Percentiles rank a stretch among this genome's conserved stretches.
phyloP scores from a whole-genome alignment of 2,329 filamentous ascomycete species.

The Tricladium varicosporioides region DNA sequence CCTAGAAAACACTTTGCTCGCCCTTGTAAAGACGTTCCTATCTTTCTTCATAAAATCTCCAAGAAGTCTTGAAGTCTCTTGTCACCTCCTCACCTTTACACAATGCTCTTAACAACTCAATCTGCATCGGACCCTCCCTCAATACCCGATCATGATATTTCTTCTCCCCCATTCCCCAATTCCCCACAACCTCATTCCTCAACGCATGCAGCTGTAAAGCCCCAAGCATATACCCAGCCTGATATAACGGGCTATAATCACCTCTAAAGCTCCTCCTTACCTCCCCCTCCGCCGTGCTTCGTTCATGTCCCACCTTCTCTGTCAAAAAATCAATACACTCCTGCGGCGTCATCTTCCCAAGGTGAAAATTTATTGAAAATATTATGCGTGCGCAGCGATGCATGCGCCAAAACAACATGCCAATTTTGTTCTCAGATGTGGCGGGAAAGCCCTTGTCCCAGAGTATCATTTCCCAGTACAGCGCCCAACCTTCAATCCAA shows the following conservation, averaged over 20 bases:
- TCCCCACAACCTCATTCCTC: constrained; percentile 46
- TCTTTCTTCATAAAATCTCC: constrained; percentile 45
- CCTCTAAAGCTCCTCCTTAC: constrained; percentile 55
- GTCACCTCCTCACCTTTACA: constrained; percentile 42
- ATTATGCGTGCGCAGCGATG: constrained; percentile 59
- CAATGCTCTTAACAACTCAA: constrained; percentile 52
- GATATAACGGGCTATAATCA: constrained; percentile 56
- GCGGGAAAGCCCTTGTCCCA: constrained; percentile 53
- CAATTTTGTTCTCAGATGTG: constrained; percentile 51
- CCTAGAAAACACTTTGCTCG: no score
- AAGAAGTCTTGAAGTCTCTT: constrained; percentile 44
- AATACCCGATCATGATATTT: constrained; percentile 55
- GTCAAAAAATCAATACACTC: constrained; percentile 58
- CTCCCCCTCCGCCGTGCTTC: constrained; percentile 58
- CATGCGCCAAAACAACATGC: constrained; percentile 62
- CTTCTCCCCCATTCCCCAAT: constrained; percentile 45
- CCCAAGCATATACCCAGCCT: constrained; percentile 59
- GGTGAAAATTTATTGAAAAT: constrained; percentile 57
- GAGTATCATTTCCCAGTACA: constrained; percentile 60
- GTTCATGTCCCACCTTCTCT: constrained; percentile 55
- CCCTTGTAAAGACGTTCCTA: no score
- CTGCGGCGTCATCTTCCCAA: constrained; percentile 49
- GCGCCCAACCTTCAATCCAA: constrained; percentile 59
- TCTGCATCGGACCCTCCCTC: constrained; percentile 50
- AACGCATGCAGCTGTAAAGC: constrained; percentile 54